Evolutionary conservation across 768 basidiomycete species (phyloP).

Genomic region (Cystobasidium onofrii): DNA sequence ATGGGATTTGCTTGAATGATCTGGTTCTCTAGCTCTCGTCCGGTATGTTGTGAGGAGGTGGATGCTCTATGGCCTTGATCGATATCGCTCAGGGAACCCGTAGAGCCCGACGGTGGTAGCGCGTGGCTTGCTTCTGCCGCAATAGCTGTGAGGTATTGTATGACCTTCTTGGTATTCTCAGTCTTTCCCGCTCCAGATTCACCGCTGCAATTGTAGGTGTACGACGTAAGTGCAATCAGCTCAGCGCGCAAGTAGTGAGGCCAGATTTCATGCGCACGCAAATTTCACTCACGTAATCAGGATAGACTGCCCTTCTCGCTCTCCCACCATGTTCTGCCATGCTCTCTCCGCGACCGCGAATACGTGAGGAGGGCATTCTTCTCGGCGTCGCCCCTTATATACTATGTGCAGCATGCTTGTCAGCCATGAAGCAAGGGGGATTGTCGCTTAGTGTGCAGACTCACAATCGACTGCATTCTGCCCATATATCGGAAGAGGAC

Average conservation of each 20-base stretch:
- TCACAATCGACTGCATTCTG: conserved; percentile 70
- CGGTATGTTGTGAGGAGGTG: conserved; percentile 45
- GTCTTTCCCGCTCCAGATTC: conserved; percentile 99
- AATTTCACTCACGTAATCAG: conserved; percentile 79
- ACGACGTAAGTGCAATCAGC: background rate
- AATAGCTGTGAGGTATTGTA: conserved; percentile 96
- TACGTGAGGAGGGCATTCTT: conserved; percentile 89
- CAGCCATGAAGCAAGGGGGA: background rate
- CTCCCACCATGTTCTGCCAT: conserved; percentile 97
- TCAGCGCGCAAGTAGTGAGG: conserved; percentile 33
- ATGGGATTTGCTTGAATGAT: conserved; percentile 97
- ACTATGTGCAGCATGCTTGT: conserved; percentile 31
- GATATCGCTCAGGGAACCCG: conserved; percentile 48
- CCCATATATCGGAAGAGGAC: conserved; percentile 79
- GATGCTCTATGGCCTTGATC: conserved; percentile 22
- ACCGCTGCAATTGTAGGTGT: conserved; percentile 54
- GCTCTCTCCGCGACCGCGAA: conserved; percentile 95
- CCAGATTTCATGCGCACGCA: conserved; percentile 15
- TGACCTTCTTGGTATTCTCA: conserved; percentile 95
- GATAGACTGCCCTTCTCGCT: conserved; percentile 93
- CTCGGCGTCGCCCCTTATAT: conserved; percentile 74
- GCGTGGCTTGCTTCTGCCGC: conserved; percentile 74
- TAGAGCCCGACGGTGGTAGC: conserved; percentile 50
- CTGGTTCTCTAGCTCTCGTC: conserved; percentile 81
- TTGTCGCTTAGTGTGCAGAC: conserved; percentile 27